Evolutionary conservation across 768 basidiomycete genomes (phyloP).

Genomic region (Russula griseocarnosa): DNA sequence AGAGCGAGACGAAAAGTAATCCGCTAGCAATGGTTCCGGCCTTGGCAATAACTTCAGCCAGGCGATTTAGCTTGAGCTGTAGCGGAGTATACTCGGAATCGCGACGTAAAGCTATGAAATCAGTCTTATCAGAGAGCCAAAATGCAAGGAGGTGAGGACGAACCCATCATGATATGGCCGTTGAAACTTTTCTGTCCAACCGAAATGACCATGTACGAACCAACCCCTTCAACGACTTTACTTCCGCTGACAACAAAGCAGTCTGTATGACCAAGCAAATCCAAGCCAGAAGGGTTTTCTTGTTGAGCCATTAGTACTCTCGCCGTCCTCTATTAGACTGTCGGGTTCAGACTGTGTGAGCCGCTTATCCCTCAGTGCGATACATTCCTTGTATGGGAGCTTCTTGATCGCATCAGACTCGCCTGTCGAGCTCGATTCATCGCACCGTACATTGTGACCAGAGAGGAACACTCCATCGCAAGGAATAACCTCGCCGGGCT

Average conservation of each 20-base stretch:
- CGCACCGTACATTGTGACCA: slow-evolving; percentile 92
- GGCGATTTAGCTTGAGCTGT: slow-evolving; percentile 85
- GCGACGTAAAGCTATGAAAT: slow-evolving; percentile 65
- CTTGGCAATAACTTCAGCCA: slow-evolving; percentile 97
- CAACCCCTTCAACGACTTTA: slow-evolving; percentile 93
- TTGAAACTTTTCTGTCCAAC: slow-evolving; percentile 93
- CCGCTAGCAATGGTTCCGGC: slow-evolving; percentile 81
- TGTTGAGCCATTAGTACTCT: slow-evolving; percentile 32
- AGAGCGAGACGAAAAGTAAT: slow-evolving; percentile 72
- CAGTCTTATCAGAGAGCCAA: background rate
- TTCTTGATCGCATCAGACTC: slow-evolving; percentile 97
- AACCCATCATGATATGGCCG: slow-evolving; percentile 97
- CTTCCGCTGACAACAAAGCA: slow-evolving; percentile 90
- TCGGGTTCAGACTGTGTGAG: slow-evolving; percentile 19
- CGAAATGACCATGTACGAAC: slow-evolving; percentile 86
- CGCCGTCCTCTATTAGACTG: slow-evolving; percentile 15
- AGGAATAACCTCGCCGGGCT: slow-evolving; percentile 94
- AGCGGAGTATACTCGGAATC: slow-evolving; percentile 89
- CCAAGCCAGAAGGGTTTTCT: slow-evolving; percentile 29
- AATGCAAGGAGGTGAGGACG: slow-evolving; percentile 32
- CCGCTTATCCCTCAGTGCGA: slow-evolving; percentile 43
- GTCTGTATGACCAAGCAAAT: slow-evolving; percentile 58
- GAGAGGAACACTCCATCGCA: slow-evolving; percentile 93
- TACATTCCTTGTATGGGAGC: slow-evolving; percentile 68
- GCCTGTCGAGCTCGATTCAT: slow-evolving; percentile 94